Evolutionary conservation across 1,139 yeast species (phyloP).

Genomic region (Magnusiomyces sp.): DNA sequence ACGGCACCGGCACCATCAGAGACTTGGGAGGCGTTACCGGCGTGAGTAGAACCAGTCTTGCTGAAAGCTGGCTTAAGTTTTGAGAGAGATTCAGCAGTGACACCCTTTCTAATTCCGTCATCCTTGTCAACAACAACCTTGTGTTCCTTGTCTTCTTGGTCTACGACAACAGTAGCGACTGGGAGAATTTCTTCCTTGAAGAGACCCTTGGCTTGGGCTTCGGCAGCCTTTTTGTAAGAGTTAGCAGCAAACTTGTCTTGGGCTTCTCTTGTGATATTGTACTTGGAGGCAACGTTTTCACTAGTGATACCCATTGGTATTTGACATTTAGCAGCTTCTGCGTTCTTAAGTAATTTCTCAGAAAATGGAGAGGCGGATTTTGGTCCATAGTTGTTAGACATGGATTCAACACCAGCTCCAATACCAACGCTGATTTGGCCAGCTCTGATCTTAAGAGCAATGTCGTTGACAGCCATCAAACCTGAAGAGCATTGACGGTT

Average conservation of each 20-base stretch:
- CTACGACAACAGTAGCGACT: conserved; percentile 37
- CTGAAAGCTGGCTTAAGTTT: conserved; percentile 85
- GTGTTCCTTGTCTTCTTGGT: conserved; percentile 36
- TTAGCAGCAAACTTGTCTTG: conserved; percentile 37
- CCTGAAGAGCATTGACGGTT: conserved; percentile 96
- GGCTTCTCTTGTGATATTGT: conserved; percentile 34
- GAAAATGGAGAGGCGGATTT: conserved; percentile 59
- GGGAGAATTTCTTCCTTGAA: conserved; percentile 86
- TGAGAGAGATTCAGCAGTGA: conserved; percentile 64
- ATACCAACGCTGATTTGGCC: conserved; percentile 90
- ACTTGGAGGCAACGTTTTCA: conserved; percentile 58
- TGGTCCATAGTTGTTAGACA: conserved; percentile 80
- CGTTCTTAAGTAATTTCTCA: conserved; percentile 37
- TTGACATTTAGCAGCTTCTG: conserved; percentile 53
- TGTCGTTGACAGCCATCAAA: conserved; percentile 77
- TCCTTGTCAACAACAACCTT: conserved; percentile 55
- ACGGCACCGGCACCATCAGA: conserved; percentile 95
- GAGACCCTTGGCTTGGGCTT: conserved; percentile 59
- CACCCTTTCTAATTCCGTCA: conserved; percentile 87
- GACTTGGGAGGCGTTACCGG: conserved; percentile 94
- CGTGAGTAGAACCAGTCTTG: conserved; percentile 76
- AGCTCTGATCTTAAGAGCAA: conserved; percentile 75
- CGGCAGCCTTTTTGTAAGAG: conserved; percentile 58
- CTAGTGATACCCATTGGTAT: conserved; percentile 91
- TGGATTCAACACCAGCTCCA: conserved; percentile 89